Evolutionary conservation across 805 yeast species (phyloP).

Genomic region (Saccharomycopsis sp.): DNA sequence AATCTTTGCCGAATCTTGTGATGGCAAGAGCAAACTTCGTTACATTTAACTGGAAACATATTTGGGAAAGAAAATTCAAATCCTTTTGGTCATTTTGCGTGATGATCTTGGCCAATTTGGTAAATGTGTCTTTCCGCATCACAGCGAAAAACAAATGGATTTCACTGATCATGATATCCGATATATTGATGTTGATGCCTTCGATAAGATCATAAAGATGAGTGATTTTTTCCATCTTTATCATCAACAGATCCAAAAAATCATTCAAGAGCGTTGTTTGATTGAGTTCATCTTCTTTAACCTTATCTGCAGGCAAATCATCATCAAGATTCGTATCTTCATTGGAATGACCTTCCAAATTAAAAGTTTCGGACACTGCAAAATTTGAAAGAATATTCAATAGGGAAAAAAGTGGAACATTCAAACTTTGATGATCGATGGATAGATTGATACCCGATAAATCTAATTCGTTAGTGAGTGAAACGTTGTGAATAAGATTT

Average conservation of each 20-base stretch:
- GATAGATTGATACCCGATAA: too few species aligned
- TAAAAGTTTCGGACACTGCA: too few species aligned
- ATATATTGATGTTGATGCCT: conserved; percentile 23
- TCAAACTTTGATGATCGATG: too few species aligned
- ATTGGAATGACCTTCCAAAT: too few species aligned
- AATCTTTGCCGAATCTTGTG: conserved; percentile 26
- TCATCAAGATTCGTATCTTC: background rate
- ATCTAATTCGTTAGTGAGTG: too few species aligned
- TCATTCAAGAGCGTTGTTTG: conserved; percentile 1
- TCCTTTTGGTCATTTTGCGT: background rate
- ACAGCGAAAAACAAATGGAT: conserved; percentile 24
- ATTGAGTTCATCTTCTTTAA: background rate
- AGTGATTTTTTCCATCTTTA: background rate
- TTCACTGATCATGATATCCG: conserved; percentile 23
- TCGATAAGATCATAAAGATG: conserved; percentile 18
- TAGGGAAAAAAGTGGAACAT: too few species aligned
- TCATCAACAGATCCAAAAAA: conserved; percentile 5
- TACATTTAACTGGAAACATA: conserved; percentile 12
- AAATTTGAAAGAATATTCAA: too few species aligned
- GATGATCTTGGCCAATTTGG: background rate
- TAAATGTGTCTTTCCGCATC: conserved; percentile 1
- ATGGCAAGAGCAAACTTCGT: conserved; percentile 24
- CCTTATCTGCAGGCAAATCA: background rate
- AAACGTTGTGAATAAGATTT: too few species aligned
- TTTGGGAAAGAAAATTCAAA: conserved; percentile 10